These are phyloP conservation scores for Senecio squalidus DNA, from an alignment of 140 eudicot species.

Conservation along the genomic window DNA sequence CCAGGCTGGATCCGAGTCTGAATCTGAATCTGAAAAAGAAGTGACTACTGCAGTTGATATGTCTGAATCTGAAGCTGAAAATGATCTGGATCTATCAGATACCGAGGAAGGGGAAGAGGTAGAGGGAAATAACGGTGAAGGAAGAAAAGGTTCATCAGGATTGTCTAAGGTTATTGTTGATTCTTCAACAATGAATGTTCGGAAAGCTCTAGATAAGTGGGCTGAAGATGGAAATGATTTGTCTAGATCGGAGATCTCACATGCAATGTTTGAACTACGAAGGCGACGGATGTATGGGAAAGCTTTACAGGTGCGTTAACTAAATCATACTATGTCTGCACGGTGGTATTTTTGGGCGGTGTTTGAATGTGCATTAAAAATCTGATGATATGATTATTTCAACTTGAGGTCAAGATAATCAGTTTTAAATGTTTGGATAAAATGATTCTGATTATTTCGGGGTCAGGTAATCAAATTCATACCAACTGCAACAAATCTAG, in stretches of 20 bases:
- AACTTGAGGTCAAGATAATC: too few relatives aligned
- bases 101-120: conserved; percentile 20
- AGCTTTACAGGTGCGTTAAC: conserved; percentile 61
- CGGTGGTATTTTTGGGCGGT: neutral
- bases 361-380: too few relatives aligned
- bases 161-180: conserved; percentile 38
- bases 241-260: conserved; percentile 27
- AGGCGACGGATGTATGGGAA: conserved; percentile 44
- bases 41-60: conserved; percentile 30
- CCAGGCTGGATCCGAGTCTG: conserved; percentile 45
- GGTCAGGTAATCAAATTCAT: too few relatives aligned
- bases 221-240: conserved; percentile 52
- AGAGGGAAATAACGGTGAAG: conserved; percentile 3
- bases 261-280: conserved; percentile 37
- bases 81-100: conserved; percentile 22
- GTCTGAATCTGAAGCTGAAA: conserved; percentile 35
- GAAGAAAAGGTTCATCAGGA: conserved; percentile 16
- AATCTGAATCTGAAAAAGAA: conserved; percentile 24
- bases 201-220: conserved; percentile 46
- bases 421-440: too few relatives aligned
- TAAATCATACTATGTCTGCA: neutral
- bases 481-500: too few relatives aligned
- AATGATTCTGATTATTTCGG: too few relatives aligned
- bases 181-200: conserved; percentile 29
- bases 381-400: too few relatives aligned